Evolutionary conservation across 2,329 filamentous ascomycete genomes (phyloP).

Genomic region (Botrytis hyacinthi): DNA sequence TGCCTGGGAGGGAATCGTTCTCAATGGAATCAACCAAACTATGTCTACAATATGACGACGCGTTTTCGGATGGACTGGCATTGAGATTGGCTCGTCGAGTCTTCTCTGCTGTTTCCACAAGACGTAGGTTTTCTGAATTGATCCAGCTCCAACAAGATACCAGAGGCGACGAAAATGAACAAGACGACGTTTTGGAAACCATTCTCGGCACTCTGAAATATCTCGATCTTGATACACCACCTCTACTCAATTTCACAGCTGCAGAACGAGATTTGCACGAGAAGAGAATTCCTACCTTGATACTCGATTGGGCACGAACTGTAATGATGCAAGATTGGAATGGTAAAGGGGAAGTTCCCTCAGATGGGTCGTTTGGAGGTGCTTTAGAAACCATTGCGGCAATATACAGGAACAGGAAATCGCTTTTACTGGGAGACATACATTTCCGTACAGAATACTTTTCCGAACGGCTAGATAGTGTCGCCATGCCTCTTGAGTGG

Average conservation of each 20-base stretch:
- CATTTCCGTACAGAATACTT: conserved; percentile 76
- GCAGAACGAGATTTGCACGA: conserved; percentile 56
- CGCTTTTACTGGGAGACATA: conserved; percentile 62
- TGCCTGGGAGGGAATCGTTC: conserved; percentile 48
- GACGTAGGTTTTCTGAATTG: conserved; percentile 35
- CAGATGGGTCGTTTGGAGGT: conserved; percentile 70
- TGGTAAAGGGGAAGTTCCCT: conserved; percentile 66
- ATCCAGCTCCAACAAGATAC: conserved; percentile 33
- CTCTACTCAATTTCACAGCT: conserved; percentile 48
- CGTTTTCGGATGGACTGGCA: conserved; percentile 60
- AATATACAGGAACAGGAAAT: conserved; percentile 64
- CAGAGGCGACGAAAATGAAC: conserved; percentile 26
- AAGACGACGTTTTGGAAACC: conserved; percentile 31
- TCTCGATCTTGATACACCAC: conserved; percentile 39
- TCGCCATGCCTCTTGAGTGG: conserved; percentile 74
- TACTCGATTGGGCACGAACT: conserved; percentile 70
- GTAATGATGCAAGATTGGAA: conserved; percentile 80
- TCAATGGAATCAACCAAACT: conserved; percentile 49
- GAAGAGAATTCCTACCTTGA: conserved; percentile 53
- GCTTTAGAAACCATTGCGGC: conserved; percentile 71
- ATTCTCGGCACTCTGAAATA: conserved; percentile 43
- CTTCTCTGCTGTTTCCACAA: conserved; percentile 52
- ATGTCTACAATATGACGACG: conserved; percentile 61
- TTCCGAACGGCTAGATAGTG: conserved; percentile 69
- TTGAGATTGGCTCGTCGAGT: conserved; percentile 57